phyloP scores from a whole-genome alignment of 2,329 filamentous ascomycete species.

The Xylariomycetidae sp. region DNA sequence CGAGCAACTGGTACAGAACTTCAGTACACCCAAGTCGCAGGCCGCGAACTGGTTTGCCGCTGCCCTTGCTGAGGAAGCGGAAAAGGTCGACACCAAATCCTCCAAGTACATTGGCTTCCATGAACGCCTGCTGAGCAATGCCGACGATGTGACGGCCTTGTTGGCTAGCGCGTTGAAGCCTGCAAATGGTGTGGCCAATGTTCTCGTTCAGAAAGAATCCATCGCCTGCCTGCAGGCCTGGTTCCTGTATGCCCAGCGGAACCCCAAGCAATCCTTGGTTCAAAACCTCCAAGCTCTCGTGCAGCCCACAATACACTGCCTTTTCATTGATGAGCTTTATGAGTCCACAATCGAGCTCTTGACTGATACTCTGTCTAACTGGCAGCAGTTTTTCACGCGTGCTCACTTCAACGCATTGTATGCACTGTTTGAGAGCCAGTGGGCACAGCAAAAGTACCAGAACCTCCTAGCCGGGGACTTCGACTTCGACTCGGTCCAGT shows the following conservation, averaged over 20 bases:
- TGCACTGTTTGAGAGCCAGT: slow-evolving; percentile 53
- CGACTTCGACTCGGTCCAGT: slow-evolving; percentile 58
- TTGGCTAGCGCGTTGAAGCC: slow-evolving; percentile 34
- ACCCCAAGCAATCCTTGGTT: slow-evolving; percentile 50
- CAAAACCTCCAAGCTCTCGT: slow-evolving; percentile 55
- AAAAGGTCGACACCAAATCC: slow-evolving; percentile 59
- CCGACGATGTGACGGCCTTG: slow-evolving; percentile 42
- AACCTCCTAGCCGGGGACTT: slow-evolving; percentile 53
- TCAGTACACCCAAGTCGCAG: slow-evolving; percentile 46
- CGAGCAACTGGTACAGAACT: slow-evolving; percentile 35
- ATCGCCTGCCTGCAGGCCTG: slow-evolving; percentile 63
- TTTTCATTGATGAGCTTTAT: slow-evolving; percentile 53
- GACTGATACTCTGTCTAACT: slow-evolving; percentile 59
- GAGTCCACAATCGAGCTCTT: slow-evolving; percentile 58
- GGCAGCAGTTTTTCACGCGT: slow-evolving; percentile 54
- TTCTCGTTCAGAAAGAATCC: slow-evolving; percentile 44
- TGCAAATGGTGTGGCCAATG: slow-evolving; percentile 13
- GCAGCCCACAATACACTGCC: slow-evolving; percentile 51
- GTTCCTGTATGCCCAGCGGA: slow-evolving; percentile 66
- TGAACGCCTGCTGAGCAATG: slow-evolving; percentile 44
- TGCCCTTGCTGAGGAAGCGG: slow-evolving; percentile 58
- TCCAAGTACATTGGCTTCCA: slow-evolving; percentile 44
- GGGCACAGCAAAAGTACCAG: slow-evolving; percentile 51
- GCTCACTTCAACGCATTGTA: slow-evolving; percentile 53
- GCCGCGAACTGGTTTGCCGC: slow-evolving; percentile 60